Conservation (phyloP, 306 rosid species). For the Vigna mungo region DNA sequence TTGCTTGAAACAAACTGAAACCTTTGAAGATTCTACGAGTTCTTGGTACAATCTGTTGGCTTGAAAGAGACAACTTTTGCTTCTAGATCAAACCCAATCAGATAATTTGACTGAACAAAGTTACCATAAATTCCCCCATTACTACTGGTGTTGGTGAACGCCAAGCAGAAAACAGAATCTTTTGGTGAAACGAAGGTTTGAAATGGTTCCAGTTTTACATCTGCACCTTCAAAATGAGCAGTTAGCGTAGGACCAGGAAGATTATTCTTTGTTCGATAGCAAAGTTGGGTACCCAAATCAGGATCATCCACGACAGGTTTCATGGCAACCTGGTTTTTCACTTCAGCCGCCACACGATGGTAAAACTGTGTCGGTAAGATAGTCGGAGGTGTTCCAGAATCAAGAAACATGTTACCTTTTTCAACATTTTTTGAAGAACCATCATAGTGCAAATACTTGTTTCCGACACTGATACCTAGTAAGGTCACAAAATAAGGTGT, state of each 20-base stretch:
- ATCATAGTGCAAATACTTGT: neutral
- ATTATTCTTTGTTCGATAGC: neutral
- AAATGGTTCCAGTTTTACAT: neutral
- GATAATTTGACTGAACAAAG: slow-evolving; percentile 16
- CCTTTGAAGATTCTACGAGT: neutral
- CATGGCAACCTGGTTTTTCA: neutral
- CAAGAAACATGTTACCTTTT: neutral
- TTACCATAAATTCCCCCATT: neutral
- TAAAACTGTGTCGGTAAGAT: neutral
- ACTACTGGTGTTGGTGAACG: neutral
- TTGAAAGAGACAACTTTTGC: neutral
- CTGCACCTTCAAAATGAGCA: slow-evolving; percentile 23
- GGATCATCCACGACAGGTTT: neutral
- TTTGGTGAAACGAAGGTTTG: slow-evolving; percentile 21
- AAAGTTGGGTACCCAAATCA: neutral
- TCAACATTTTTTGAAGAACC: neutral
- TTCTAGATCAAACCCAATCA: slow-evolving; percentile 27
- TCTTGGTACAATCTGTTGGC: slow-evolving; percentile 13
- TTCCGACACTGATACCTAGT: slow-evolving; percentile 28
- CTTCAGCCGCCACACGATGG: neutral
- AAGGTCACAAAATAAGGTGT: slow-evolving; percentile 19
- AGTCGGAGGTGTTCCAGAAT: slow-evolving; percentile 29
- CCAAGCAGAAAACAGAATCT: slow-evolving; percentile 28
- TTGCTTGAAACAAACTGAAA: neutral
- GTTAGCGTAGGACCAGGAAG: neutral